Base-by-base conservation (phyloP, 805 yeast genomes). In the Pichia cabralensis region DNA sequence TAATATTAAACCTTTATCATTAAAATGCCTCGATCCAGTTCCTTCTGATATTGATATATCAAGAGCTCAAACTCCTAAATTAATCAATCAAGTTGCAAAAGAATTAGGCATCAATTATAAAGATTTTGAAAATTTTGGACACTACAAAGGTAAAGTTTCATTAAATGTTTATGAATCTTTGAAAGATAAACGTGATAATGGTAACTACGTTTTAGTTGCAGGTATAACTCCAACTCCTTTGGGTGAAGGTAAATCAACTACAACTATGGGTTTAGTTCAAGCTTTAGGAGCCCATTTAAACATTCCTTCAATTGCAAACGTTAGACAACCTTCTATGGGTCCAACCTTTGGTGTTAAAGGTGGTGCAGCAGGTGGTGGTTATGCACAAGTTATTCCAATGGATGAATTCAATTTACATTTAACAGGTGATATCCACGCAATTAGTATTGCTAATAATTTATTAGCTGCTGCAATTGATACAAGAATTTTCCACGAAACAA, bases 351-450 rank as follows among this genome's bases (percentile, higher is more conserved):
- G 92, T 62, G 79, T 80, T 46, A 80, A 80, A 57, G 92, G 92
- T 60, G 92, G 92, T 61, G 92, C 92, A 46, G 92, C 92, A 7
- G 92, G 92, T 55, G 89, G 92, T 57, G 92, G 92, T 40, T 80
- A 80, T 53, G 77, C 92, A 20, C 89, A 80, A 59, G 92, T 80
- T 22, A 79, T 80, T 54, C 92, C 92, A 43, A 80, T 80, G 92
- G 89, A 80, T 58, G 92, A 80, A 53, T 80, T 80, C 65, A 80
- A 80, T 64, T 71, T 80, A 80, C 89, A 80, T 54, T 71, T 80
- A 43, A 80, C 92, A 31, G 92, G 92, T 56, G 92, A 80, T 58
- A 80, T 81, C 41, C 92, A 81, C 55, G 89, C 92, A 30, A 80
- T 81, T 50, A 74, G 85, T 38, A 77, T 77, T 65, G 92, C 92